Evolutionary conservation across 176 grass and related monocot species (phyloP), one percentile per base, ranked within the genome.

Genomic region (Aegilops tauschii): DNA sequence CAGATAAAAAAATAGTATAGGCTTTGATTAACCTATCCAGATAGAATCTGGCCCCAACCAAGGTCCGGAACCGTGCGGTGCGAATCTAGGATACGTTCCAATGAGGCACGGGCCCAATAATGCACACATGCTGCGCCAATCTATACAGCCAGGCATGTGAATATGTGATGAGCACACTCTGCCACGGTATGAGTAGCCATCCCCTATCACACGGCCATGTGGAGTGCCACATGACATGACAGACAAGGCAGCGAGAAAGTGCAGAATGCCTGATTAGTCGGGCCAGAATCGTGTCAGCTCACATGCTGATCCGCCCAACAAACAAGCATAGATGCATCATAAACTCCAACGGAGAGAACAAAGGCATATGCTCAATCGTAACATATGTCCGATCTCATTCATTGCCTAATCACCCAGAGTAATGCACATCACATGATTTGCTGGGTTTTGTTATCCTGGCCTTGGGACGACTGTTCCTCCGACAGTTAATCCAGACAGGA

Each of bases 21-120:
- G 6, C 8, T n/a, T 73, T 39, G 12, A 3, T 18, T 87, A 79
- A 58, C 39, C 40, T 29, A 77, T 61, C 73, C 65, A 47, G 12
- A 65, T 61, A 67, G 80, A 83, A 79, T 87, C 80, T 65, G 25
- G 65, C 30, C 58, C 14, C 36, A 20, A 5, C 32, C 50, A 81
- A 9, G 78, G 2, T 31, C 37, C 42, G 5, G 58, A 16, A 79
- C 31, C 11, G 63, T 56, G 21, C 13, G 2, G 59, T 17, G 44
- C 6, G 49, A 61, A 83, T 83, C 50, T 74, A 74, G 39, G 71
- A 47, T 28, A 8, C 40, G 67, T 8, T 37, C 67, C 6, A 17
- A 69, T 17, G 16, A 35, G 65, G 18, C 52, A 20, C 50, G 50
- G 47, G 12, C 16, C 30, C 65, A 69, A 20, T 35, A 69, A 69